Evolutionary conservation across 352 stramenopile species (phyloP), one percentile per base, ranked within the genome.

Genomic region (Phytopythium vexans): DNA sequence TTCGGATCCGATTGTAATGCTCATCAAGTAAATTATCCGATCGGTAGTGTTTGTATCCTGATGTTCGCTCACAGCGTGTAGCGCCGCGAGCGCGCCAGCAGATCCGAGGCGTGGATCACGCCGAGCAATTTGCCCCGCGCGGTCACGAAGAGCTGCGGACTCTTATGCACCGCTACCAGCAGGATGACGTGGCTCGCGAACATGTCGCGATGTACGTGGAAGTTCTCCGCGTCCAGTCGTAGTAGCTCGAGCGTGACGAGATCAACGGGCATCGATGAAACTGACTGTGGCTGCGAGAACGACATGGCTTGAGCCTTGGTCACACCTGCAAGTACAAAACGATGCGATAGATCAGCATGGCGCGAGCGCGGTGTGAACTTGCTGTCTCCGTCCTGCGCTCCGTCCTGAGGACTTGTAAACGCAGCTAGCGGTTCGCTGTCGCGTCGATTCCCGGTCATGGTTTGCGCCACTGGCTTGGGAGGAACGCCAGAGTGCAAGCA

Each of bases 161-260:
- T 75, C 51, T 92, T 92, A 66, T 92, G 77, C 37, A 90, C 75
- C 39, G 82, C 87, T 43, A 92, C 84, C 40, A 90, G 70, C n/a
- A 92, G 52, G 11, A 92, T 81, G 34, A 88, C 75, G 42, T 89
- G 80, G 35, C 75, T 88, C 44, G 77, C 79, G 41, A 68, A 85
- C 15, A 77, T 84, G 31, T 87, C 74, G 34, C 68, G 74, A 56
- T 86, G 75, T 36, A 89, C 82, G 49, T 86, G 77, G 49, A 88
- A 88, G 54, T 80, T 82, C 38, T 73, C 74, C 1, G 75, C 58
- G 56, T 92, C 82, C 15, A 92, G 64, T 15, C 61, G 74, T 12
- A 92, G 45, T 8, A 90, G 67, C 41, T 86, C 70, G 3, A 88
- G 56, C 21, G 58, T 50, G 4, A 92, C 70, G 37, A 92, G 66